Evolutionary conservation across 352 stramenopile genomes (phyloP), one percentile per base, ranked within the genome.

Genomic region (Phytophthora hybrid): DNA sequence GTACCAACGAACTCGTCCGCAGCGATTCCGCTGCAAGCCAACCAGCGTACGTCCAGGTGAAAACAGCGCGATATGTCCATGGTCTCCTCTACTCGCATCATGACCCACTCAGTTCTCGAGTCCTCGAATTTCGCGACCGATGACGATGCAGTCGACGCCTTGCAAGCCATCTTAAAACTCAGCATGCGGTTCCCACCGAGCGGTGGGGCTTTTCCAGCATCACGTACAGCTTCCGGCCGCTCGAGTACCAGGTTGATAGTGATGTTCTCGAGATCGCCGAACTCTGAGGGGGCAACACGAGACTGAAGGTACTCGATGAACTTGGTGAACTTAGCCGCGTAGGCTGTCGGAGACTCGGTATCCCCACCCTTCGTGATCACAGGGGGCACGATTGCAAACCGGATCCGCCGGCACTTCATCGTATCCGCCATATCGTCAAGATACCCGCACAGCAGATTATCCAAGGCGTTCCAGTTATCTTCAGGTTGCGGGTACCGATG

Each of bases 401-500:
- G 85, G 66, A 95, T 89, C 18, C 88, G 82, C 1, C 86, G 79
- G 57, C 82, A 93, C 58, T 93, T 93, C 63, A 84, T 91, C 34
- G 67, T 69, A 52, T 95, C 86, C 18, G 80, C 74, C 86, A 95
- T 93, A 16, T 91, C 79, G 37, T 93, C 86, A 26, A 91, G 77
- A 49, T 93, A 95, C 4, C 86, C 88, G 34, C 85, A 95, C 3
- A 95, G 69, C 39, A 95, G 71, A 49, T 93, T 89, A 47, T 95
- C 88, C 9, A 91, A 57, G 1, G 84, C 76, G 63, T 95, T 95
- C 88, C 88, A 95, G 51, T 93, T 93, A 61, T 92, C 82, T 71
- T 95, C 83, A 7, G 84, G 84, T 47, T 86, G 78, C 10, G 86
- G 85, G 54, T 89, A 91, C 54, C 87, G 78, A 47, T 92, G 82